phyloP scores from a whole-genome alignment of 129 eudicot genomes.

The Flaveria trinervia region DNA sequence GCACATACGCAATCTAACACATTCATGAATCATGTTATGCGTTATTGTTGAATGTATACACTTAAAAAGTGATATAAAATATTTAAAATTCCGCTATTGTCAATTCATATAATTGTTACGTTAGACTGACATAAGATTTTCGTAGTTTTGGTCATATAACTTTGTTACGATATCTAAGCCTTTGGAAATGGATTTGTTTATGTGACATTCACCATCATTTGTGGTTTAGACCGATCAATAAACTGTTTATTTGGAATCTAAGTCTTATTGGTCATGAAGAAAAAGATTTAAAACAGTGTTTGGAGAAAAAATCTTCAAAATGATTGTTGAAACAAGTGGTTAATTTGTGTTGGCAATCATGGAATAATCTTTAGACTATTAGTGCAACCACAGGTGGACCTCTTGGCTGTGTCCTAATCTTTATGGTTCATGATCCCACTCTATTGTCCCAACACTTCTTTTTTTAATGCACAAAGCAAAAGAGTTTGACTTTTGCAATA shows the following conservation, averaged over 20 bases:
- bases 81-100: too few relatives aligned
- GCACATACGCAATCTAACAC: not conserved
- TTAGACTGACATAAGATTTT: too few relatives aligned
- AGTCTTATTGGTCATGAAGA: not conserved
- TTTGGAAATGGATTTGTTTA: not conserved
- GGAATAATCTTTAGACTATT: constrained; percentile 20
- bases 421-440: constrained; percentile 26
- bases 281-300: not conserved
- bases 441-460: constrained; percentile 12
- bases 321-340: constrained; percentile 28
- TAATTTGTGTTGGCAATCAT: constrained; percentile 18
- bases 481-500: constrained; percentile 18
- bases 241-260: not conserved
- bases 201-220: not conserved
- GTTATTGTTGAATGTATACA: too few relatives aligned
- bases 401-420: constrained; percentile 26
- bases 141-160: not conserved
- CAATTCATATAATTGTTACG: too few relatives aligned
- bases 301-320: constrained; percentile 6
- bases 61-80: too few relatives aligned
- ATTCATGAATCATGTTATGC: too few relatives aligned
- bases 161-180: too few relatives aligned
- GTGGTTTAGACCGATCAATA: not conserved
- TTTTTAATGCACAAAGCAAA: constrained; percentile 29
- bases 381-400: constrained; percentile 46